These are phyloP conservation scores for Globisporangium mamillatum DNA, from an alignment of 352 stramenopile species.

Conservation along the genomic window DNA sequence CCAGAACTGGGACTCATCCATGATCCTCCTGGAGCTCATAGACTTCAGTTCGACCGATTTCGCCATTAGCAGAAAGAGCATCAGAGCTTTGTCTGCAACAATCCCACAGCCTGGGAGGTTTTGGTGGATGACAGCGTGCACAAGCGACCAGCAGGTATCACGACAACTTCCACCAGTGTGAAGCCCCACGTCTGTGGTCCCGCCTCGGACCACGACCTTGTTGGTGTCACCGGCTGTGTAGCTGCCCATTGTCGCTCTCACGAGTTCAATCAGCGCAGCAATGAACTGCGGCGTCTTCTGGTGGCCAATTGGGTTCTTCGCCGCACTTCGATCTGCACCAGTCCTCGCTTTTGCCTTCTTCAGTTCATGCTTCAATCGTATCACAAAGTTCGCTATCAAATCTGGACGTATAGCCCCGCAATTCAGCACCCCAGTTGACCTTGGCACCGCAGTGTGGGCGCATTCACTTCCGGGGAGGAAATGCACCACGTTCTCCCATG, in stretches of 20 bases:
- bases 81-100: constrained; percentile 37
- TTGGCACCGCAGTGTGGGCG: constrained; percentile 41
- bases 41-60: neutral
- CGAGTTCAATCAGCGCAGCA: constrained; percentile 22
- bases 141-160: constrained; percentile 57
- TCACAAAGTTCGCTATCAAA: constrained; percentile 15
- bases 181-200: constrained; percentile 48
- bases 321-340: constrained; percentile 14
- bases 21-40: neutral
- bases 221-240: neutral
- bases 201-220: constrained; percentile 18
- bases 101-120: constrained; percentile 30
- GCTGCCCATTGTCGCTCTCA: constrained; percentile 11
- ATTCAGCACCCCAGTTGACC: constrained; percentile 17
- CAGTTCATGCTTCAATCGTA: constrained; percentile 19
- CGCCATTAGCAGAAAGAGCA: constrained; percentile 25
- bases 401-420: constrained; percentile 30
- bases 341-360: constrained; percentile 19
- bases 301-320: constrained; percentile 25
- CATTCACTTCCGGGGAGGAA: constrained; percentile 25
- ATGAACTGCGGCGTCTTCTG: constrained; percentile 63
- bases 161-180: constrained; percentile 41
- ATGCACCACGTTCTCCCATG: constrained; percentile 37
- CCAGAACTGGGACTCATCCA: constrained; percentile 9
- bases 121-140: constrained; percentile 30